These are phyloP conservation scores for Thielaviopsis musarum DNA, from an alignment of 2,329 filamentous ascomycete genomes.

Conservation along the genomic window DNA sequence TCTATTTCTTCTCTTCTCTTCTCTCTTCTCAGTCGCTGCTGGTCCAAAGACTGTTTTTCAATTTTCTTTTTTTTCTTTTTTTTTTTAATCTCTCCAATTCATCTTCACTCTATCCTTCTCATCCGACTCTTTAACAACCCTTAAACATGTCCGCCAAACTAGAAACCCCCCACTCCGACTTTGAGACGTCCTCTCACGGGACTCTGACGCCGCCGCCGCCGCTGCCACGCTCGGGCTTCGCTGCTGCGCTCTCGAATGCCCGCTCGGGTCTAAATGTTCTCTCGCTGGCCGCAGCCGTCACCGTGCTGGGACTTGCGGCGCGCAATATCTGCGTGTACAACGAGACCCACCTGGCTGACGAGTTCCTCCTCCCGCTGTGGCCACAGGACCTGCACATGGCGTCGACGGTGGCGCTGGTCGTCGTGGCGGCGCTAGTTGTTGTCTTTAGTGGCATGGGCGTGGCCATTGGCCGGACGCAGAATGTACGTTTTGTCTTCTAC, in stretches of 20 bases:
- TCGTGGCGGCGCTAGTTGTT: conserved; percentile 32
- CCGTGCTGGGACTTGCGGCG: conserved; percentile 35
- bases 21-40: neutral
- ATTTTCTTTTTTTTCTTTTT: neutral
- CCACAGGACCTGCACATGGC: conserved; percentile 38
- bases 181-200: conserved; percentile 28
- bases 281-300: conserved; percentile 33
- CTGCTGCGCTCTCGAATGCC: conserved; percentile 22
- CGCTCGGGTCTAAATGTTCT: conserved; percentile 32
- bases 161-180: conserved; percentile 28
- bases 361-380: conserved; percentile 39
- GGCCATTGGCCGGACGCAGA: conserved; percentile 28
- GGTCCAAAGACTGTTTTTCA: neutral
- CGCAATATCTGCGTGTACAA: conserved; percentile 39
- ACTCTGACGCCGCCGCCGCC: conserved; percentile 17
- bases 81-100: neutral
- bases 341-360: conserved; percentile 30
- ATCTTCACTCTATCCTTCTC: neutral
- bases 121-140: neutral
- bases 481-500: conserved; percentile 25
- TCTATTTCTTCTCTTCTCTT: conserved; percentile 2
- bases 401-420: conserved; percentile 38
- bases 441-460: conserved; percentile 32
- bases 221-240: conserved; percentile 14
- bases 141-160: conserved; percentile 20